Evolutionary conservation across 176 grass and related monocot species (phyloP).

Genomic region (Dendrocalamus sinicus): DNA sequence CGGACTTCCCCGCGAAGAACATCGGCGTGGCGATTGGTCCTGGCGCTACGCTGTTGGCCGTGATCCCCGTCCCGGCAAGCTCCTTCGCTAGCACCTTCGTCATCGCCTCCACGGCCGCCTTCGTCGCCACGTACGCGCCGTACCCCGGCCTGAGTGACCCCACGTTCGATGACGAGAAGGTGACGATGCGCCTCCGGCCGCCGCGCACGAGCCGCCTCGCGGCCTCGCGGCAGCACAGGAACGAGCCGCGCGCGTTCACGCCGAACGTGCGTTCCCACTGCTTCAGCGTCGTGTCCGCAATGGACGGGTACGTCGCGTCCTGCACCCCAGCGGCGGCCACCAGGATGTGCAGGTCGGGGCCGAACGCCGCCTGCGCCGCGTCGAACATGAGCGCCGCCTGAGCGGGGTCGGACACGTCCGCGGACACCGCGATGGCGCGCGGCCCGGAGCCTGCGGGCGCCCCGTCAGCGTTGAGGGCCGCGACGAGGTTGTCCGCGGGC

Average conservation of each 20-base stretch:
- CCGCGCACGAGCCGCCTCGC: slow-evolving; percentile 39
- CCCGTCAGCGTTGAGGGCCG: slow-evolving; percentile 14
- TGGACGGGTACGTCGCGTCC: slow-evolving; percentile 40
- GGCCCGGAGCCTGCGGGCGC: not conserved
- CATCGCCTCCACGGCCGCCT: slow-evolving; percentile 66
- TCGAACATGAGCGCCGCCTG: slow-evolving; percentile 52
- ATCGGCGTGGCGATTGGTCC: slow-evolving; percentile 54
- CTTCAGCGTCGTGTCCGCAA: slow-evolving; percentile 48
- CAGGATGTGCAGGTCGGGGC: slow-evolving; percentile 44
- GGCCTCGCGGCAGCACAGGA: slow-evolving; percentile 60
- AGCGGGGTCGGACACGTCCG: slow-evolving; percentile 53
- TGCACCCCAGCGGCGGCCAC: slow-evolving; percentile 51
- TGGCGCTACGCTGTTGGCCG: slow-evolving; percentile 68
- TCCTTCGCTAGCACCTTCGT: slow-evolving; percentile 68
- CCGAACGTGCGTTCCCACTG: slow-evolving; percentile 52
- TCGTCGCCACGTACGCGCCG: slow-evolving; percentile 59
- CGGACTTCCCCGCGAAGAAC: slow-evolving; percentile 63
- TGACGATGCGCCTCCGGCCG: slow-evolving; percentile 52
- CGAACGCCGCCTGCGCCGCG: slow-evolving; percentile 47
- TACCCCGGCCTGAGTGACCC: slow-evolving; percentile 53
- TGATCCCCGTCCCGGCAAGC: slow-evolving; percentile 58
- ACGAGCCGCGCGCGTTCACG: slow-evolving; percentile 54
- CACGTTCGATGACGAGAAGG: slow-evolving; percentile 55
- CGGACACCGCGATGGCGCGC: slow-evolving; percentile 46
- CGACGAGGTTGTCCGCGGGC: slow-evolving; percentile 28